Evolutionary conservation across 495 filamentous ascomycete species (phyloP), one percentile per base, ranked within the genome.

Genomic region (Tuber calosporum): DNA sequence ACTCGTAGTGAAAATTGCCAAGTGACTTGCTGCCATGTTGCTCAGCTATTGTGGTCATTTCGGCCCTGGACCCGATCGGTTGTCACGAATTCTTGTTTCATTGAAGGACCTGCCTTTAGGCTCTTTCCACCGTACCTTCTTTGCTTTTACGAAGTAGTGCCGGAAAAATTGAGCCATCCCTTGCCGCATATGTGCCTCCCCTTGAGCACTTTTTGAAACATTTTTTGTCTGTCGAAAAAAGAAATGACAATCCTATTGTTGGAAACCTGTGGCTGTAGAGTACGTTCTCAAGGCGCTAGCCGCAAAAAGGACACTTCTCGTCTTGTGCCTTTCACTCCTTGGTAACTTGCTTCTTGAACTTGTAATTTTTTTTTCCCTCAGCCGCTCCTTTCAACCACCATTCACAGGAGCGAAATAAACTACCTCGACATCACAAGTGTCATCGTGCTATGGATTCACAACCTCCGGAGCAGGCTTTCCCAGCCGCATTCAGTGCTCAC

Each of bases 401-500:
- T 39, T 41, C 41, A 19, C 37, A 36, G 68, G 1, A 30, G 36
- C 41, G 30, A 66, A 70, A 42, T 69, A 38, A 75, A 68, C 68
- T 11, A 62, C 34, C 58, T 36, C 36, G 30, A 39, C 13, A 74
- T 34, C 66, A 45, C 62, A 62, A 74, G 34, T 73, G 30, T 34
- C 53, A 67, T 66, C 30, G 40, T 42, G 68, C 58, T 2, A 80
- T 76, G 74, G 75, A 77, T 69, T 79, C 77, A 22, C 71, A 75
- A 76, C 72, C 74, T 73, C 76, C 78, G 1, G 80, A 78, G 36
- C 71, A 80, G 71, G 79, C 79, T 73, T 75, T 75, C 77, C 75
- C 80, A 79, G 83, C 80, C 39, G 91, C 91, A 72, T 90, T 96
- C 82, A 89, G 88, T 80, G 90, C 92, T 82, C 93, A 97, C 74